Evolutionary conservation across 331 rosid genomes (phyloP), one percentile per base, ranked within the genome.

Genomic region (Spiraea crenata): DNA sequence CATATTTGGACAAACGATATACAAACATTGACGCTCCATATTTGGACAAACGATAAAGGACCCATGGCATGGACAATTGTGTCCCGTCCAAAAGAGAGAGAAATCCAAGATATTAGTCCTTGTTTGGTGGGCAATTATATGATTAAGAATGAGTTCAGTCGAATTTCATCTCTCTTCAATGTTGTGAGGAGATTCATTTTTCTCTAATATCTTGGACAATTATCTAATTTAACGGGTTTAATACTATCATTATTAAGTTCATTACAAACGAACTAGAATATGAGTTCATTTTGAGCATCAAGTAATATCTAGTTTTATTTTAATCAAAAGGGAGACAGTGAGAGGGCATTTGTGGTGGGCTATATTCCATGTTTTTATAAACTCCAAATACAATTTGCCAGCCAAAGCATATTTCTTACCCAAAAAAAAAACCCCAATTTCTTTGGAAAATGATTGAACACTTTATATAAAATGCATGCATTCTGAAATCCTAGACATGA

Each of bases 381-480:
- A 20, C 58, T 19, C 25, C 19, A 54, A 17, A 45, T 13, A 45
- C 8, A 45, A 10, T 45, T 1, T 9, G 9, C 49, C 4, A 14
- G 1, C 48, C 3, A 45, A 45, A 45, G 9, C 61, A 9, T 55
- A 10, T 9, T 4, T 56, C 37, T 56, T 9, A 41, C 40, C 37
- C 48, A 50, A n/a, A 35, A 14, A 15, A 14, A 25, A 25, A n/a
- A n/a, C n/a, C 19, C 61, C 49, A 0, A n/a, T 38, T 37, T 67
- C 60, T 17, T 31, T 50, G 39, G 16, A 42, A 63, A 62, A 63
- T 42, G 51, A 17, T 2, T 25, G 19, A 41, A 17, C 25, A 4
- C 50, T 63, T 74, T 57, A 74, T 38, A 31, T 10, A 77, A 71
- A 15, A 35, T 57, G 17, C 37, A 58, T 35, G 63, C 63, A 58